Evolutionary conservation across 1,139 yeast species (phyloP), one percentile per base, ranked within the genome.

Genomic region (Lodderomyces jiufengensis): DNA sequence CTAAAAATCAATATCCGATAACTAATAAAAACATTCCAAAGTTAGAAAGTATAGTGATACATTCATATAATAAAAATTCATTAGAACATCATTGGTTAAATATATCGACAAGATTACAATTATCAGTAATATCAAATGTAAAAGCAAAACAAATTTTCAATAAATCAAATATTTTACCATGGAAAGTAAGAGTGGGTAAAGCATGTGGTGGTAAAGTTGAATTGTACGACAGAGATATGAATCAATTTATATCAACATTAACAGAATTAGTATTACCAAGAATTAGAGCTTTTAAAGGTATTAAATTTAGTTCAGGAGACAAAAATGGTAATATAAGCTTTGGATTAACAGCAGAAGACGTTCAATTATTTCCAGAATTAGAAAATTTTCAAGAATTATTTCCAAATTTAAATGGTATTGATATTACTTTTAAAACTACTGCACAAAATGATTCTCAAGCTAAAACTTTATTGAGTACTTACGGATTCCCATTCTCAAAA

Each of bases 391-490:
- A 84, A 58, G 98, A 90, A 58, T 70, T 84, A 49, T 92, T 92
- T 84, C 94, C 95, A 31, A 77, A 73, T 49, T 78, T 90, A 36
- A 86, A 80, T 57, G 97, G 97, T 42, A 74, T 92, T 68, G 84
- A 88, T 55, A 73, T 92, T 40, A 85, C 90, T 29, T 68, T 92
- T 49, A 86, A 84, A 56, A 92, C 98, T 22, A 66, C 86, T 32
- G 97, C 97, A 8, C 88, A 87, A 61, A 82, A 88, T 21, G 97
- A 90, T 55, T 79, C 80, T 28, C 95, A 87, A 52, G 97, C 97
- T n/a, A 78, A 95, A 59, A 78, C 84, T 20, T 70, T 92, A 50
- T 65, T 92, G 43, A 84, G 95, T 55, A 82, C 88, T 3, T 73
- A 80, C 50, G 96, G 96, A 10, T 61, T 92, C 44, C 95, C 96